Evolutionary conservation across 2,329 filamentous ascomycete species (phyloP).

Genomic region (Talaromyces islandicus): DNA sequence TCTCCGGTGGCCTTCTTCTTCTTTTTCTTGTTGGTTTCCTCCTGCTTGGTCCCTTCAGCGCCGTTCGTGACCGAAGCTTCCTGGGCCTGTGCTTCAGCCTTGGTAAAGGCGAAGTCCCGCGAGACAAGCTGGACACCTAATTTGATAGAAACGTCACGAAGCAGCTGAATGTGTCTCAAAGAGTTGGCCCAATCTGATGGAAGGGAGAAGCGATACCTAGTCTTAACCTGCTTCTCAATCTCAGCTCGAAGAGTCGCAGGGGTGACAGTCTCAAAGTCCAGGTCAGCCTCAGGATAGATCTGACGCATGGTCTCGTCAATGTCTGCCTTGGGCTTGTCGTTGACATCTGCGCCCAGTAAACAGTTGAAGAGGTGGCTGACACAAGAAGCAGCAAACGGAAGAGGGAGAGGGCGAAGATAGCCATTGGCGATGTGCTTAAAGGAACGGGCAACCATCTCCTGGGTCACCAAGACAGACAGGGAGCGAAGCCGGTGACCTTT

Average conservation of each 20-base stretch:
- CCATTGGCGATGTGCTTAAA: constrained; percentile 88
- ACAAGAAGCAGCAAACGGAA: constrained; percentile 72
- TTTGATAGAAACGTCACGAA: constrained; percentile 84
- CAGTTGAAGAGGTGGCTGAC: constrained; percentile 90
- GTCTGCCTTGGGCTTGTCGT: constrained; percentile 70
- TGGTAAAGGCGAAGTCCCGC: constrained; percentile 67
- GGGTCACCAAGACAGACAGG: constrained; percentile 68
- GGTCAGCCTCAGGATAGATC: constrained; percentile 75
- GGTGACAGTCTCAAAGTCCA: constrained; percentile 72
- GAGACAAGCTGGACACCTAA: constrained; percentile 81
- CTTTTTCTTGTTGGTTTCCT: constrained; percentile 43
- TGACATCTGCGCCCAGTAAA: constrained; percentile 70
- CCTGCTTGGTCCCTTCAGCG: constrained; percentile 20
- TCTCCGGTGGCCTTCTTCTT: constrained; percentile 51
- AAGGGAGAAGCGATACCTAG: constrained; percentile 72
- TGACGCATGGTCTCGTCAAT: constrained; percentile 67
- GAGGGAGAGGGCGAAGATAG: constrained; percentile 72
- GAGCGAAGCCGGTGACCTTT: constrained; percentile 68
- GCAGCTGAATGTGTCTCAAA: constrained; percentile 71
- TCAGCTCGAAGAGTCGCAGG: constrained; percentile 64
- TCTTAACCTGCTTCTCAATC: constrained; percentile 64
- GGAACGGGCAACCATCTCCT: constrained; percentile 90
- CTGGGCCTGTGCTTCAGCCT: constrained; percentile 31
- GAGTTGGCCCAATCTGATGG: constrained; percentile 60
- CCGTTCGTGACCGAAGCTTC: constrained; percentile 33